These are phyloP conservation scores for Phytophthora hibernalis DNA, from an alignment of 352 stramenopile species.

Conservation along the genomic window DNA sequence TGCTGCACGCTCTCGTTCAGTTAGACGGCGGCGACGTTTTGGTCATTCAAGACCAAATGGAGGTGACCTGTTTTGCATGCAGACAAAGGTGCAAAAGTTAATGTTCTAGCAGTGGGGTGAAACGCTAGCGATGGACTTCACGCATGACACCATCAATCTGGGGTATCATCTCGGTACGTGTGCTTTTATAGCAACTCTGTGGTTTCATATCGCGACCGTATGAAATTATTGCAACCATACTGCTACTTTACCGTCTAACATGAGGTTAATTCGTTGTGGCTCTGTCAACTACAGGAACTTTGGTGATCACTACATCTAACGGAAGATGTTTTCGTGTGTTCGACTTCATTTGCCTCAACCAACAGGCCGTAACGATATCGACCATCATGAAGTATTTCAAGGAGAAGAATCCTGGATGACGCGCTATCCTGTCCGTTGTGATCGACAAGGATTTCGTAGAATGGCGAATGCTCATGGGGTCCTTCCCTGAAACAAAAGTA, in stretches of 20 bases:
- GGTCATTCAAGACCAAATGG: conserved; percentile 31
- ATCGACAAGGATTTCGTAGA: conserved; percentile 36
- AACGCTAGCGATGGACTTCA: conserved; percentile 35
- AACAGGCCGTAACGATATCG: conserved; percentile 24
- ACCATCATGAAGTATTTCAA: conserved; percentile 30
- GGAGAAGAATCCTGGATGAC: conserved; percentile 16
- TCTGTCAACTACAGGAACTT: conserved; percentile 7
- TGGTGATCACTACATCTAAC: conserved; percentile 19
- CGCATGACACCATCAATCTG: conserved; percentile 28
- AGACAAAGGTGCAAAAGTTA: conserved; percentile 28
- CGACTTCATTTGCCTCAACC: conserved; percentile 27
- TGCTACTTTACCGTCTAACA: not conserved
- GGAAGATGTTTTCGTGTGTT: conserved; percentile 25
- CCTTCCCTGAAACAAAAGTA: not conserved
- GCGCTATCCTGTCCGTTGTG: not conserved
- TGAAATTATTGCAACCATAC: not conserved
- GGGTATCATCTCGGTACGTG: conserved; percentile 25
- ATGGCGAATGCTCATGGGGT: conserved; percentile 14
- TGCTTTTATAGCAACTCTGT: not conserved
- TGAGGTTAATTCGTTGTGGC: not conserved
- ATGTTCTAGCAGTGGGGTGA: conserved; percentile 27
- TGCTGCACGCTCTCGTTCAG: conserved; percentile 22
- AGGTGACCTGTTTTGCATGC: conserved; percentile 19
- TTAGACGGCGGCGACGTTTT: conserved; percentile 19
- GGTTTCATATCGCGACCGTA: not conserved